phyloP scores from a whole-genome alignment of 1,139 yeast genomes.

The Barnettozyma hawaiiensis region DNA sequence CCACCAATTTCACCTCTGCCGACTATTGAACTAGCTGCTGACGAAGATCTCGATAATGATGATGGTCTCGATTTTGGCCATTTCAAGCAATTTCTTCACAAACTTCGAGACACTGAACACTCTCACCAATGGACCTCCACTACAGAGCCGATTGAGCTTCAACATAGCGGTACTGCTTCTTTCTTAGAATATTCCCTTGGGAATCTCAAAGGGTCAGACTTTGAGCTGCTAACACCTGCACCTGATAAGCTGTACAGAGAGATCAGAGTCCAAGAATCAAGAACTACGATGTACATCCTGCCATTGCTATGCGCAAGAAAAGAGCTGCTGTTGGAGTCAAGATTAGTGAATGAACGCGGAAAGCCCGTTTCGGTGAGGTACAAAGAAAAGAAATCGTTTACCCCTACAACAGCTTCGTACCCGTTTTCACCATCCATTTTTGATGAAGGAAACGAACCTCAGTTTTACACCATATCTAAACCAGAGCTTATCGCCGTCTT shows the following conservation, averaged over 20 bases:
- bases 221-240: constrained; percentile 12
- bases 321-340: constrained; percentile 14
- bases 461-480: constrained; percentile 18
- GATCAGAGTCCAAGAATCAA: constrained; percentile 16
- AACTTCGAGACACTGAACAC: neutral
- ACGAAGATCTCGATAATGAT: neutral
- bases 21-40: neutral
- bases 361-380: constrained; percentile 18
- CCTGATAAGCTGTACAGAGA: constrained; percentile 17
- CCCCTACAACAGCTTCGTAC: constrained; percentile 21
- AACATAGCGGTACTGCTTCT: constrained; percentile 17
- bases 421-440: constrained; percentile 20
- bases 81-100: neutral
- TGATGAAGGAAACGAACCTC: constrained; percentile 15
- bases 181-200: constrained; percentile 20
- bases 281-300: constrained; percentile 17
- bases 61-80: neutral
- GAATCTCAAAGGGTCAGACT: constrained; percentile 17
- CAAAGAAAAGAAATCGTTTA: constrained; percentile 14
- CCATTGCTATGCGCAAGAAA: constrained; percentile 19
- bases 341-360: constrained; percentile 20
- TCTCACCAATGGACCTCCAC: neutral
- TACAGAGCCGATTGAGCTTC: constrained; percentile 4
- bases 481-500: constrained; percentile 17
- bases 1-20: neutral